A percentile compares a stretch with the other conserved stretches of the same genome.
These are phyloP conservation scores for Ophiostoma australiae DNA, from an alignment of 2,329 filamentous ascomycete species.

Conservation along the genomic window DNA sequence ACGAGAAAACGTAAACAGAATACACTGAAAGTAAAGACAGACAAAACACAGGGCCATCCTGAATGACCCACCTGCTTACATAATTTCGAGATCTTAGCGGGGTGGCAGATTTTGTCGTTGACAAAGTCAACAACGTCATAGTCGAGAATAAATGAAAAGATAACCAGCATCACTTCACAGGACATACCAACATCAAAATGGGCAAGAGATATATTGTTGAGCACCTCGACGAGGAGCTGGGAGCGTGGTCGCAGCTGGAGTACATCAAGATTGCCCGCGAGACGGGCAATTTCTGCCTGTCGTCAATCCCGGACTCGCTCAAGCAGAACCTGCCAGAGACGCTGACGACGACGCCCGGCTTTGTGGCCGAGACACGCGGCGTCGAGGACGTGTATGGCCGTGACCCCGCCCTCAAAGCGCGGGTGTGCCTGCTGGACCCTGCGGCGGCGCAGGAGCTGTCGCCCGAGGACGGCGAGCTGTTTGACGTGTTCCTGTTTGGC, in stretches of 20 bases:
- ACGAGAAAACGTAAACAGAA: neutral
- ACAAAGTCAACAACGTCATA: neutral
- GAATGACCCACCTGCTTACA: conserved; percentile 14
- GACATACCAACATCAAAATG: neutral
- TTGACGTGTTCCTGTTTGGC: conserved; percentile 92
- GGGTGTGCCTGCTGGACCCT: conserved; percentile 23
- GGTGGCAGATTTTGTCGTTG: conserved; percentile 4
- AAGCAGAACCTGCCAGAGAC: conserved; percentile 51
- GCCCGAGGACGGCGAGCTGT: conserved; percentile 74
- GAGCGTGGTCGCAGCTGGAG: conserved; percentile 89
- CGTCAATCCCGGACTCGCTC: conserved; percentile 68
- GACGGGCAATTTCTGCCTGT: conserved; percentile 74
- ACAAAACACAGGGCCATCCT: neutral
- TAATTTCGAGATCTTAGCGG: conserved; percentile 16
- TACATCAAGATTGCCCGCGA: conserved; percentile 84
- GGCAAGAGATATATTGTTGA: conserved; percentile 84
- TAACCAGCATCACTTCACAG: no score
- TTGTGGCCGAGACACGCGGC: conserved; percentile 68
- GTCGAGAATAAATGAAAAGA: no score
- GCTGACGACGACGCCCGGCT: conserved; percentile 52
- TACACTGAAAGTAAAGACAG: neutral
- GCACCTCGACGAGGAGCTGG: conserved; percentile 91
- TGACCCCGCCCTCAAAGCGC: conserved; percentile 50
- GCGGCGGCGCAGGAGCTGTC: conserved; percentile 59
- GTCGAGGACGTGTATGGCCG: conserved; percentile 77